Percentiles rank a stretch among this genome's conserved stretches.
These are phyloP conservation scores for Discostella stelligeroides DNA, from an alignment of 108 stramenopile genomes.

Conservation along the genomic window DNA sequence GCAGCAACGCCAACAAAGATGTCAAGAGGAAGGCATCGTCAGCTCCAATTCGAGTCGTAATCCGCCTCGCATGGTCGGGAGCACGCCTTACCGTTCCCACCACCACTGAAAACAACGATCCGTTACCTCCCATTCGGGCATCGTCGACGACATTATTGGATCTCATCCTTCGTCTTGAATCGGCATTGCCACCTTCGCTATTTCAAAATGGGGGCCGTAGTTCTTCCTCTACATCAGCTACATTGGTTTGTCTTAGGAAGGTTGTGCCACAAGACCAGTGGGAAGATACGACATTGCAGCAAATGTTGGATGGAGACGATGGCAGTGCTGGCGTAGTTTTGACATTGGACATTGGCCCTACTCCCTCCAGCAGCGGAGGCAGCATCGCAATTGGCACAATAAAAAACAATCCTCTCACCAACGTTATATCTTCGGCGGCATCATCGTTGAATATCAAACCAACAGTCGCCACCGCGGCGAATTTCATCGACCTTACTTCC, in stretches of 20 bases:
- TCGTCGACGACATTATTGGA: conserved; percentile 26
- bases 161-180: conserved; percentile 20
- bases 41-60: conserved; percentile 32
- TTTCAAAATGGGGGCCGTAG: conserved; percentile 1
- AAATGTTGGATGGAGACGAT: conserved; percentile 45
- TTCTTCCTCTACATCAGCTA: conserved; percentile 10
- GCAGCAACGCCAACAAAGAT: conserved; percentile 18
- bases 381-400: neutral
- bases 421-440: conserved; percentile 32
- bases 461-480: neutral
- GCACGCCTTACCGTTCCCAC: conserved; percentile 42
- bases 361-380: neutral
- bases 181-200: conserved; percentile 26
- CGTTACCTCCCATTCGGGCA: conserved; percentile 7
- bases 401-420: neutral
- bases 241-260: conserved; percentile 36
- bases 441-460: conserved; percentile 36
- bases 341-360: conserved; percentile 30
- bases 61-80: conserved; percentile 40
- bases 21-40: conserved; percentile 23
- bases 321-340: conserved; percentile 47
- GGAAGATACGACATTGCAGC: conserved; percentile 37
- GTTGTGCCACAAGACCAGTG: conserved; percentile 23
- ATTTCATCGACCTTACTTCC: conserved; percentile 1
- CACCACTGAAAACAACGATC: conserved; percentile 3